Conservation (phyloP, 2,329 filamentous ascomycete genomes). For the Plectosphaerella cucumerina region DNA sequence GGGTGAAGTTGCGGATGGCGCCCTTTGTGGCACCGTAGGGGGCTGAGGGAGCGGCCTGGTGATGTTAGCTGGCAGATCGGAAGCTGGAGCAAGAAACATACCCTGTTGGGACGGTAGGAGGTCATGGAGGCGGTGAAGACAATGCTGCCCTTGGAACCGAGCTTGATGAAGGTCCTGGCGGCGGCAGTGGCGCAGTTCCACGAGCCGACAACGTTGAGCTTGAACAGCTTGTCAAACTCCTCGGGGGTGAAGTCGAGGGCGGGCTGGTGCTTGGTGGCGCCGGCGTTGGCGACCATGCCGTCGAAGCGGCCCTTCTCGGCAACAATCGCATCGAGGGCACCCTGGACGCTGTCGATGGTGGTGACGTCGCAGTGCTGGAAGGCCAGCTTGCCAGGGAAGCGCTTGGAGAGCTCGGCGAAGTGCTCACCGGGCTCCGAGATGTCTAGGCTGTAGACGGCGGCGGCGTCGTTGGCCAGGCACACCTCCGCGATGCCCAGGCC, state of each 20-base stretch:
- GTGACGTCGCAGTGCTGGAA: constrained; percentile 44
- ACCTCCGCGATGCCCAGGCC: constrained; percentile 41
- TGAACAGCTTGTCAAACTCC: constrained; percentile 11
- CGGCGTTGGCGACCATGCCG: constrained; percentile 18
- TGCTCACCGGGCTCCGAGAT: constrained; percentile 30
- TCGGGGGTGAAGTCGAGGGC: constrained; percentile 31
- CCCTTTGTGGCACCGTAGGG: constrained; percentile 42
- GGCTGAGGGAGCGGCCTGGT: constrained; percentile 39
- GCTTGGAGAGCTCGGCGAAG: constrained; percentile 24
- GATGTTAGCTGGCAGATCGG: background rate
- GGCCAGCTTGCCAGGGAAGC: constrained; percentile 35
- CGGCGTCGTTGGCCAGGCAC: constrained; percentile 38
- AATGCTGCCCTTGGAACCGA: constrained; percentile 27
- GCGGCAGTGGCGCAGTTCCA: constrained; percentile 40
- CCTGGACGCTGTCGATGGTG: constrained; percentile 30
- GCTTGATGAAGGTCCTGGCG: constrained; percentile 34
- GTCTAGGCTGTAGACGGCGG: constrained; percentile 34
- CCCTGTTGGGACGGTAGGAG: constrained; percentile 41
- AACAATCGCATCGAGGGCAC: constrained; percentile 35
- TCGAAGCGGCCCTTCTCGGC: constrained; percentile 32
- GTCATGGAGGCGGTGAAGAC: constrained; percentile 46
- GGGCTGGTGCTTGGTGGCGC: constrained; percentile 6
- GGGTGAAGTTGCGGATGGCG: constrained; percentile 34
- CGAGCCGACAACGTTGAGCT: constrained; percentile 43
- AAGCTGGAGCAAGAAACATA: background rate